Evolutionary conservation across 495 filamentous ascomycete genomes (phyloP).

Genomic region (Lophium mytilinum): DNA sequence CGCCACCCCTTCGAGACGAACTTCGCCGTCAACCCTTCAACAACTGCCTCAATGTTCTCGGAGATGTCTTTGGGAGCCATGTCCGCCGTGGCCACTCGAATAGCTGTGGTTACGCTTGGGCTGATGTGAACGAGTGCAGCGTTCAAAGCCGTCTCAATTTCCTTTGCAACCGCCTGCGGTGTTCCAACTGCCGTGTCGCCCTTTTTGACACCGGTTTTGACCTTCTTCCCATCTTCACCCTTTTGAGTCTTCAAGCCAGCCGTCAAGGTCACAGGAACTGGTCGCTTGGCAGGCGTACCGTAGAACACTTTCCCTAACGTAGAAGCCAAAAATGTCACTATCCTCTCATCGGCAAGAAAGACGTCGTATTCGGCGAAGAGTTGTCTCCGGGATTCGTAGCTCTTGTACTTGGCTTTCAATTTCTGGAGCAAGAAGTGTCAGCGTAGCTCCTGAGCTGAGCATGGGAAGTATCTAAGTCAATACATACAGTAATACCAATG

Average conservation of each 20-base stretch:
- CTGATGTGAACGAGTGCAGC: constrained; percentile 67
- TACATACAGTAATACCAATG: constrained; percentile 48
- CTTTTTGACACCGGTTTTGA: constrained; percentile 58
- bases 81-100: constrained; percentile 52
- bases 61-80: constrained; percentile 66
- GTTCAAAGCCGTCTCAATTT: constrained; percentile 62
- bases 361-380: constrained; percentile 77
- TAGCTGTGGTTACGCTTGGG: constrained; percentile 37
- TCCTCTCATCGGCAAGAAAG: constrained; percentile 79
- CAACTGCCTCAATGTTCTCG: constrained; percentile 70
- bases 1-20: constrained; percentile 77
- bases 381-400: constrained; percentile 78
- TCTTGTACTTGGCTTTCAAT: constrained; percentile 74
- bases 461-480: too few relatives aligned
- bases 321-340: constrained; percentile 66
- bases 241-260: constrained; percentile 24
- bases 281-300: constrained; percentile 67
- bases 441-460: too few relatives aligned
- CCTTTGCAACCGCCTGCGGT: constrained; percentile 51
- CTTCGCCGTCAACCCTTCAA: constrained; percentile 59
- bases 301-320: constrained; percentile 84
- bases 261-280: constrained; percentile 61
- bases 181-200: constrained; percentile 44
- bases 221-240: constrained; percentile 19
- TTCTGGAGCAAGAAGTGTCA: constrained; percentile 41